Evolutionary conservation across 2,329 filamentous ascomycete species (phyloP), one percentile per base, ranked within the genome.

Genomic region (Aspergillus fijiensis): DNA sequence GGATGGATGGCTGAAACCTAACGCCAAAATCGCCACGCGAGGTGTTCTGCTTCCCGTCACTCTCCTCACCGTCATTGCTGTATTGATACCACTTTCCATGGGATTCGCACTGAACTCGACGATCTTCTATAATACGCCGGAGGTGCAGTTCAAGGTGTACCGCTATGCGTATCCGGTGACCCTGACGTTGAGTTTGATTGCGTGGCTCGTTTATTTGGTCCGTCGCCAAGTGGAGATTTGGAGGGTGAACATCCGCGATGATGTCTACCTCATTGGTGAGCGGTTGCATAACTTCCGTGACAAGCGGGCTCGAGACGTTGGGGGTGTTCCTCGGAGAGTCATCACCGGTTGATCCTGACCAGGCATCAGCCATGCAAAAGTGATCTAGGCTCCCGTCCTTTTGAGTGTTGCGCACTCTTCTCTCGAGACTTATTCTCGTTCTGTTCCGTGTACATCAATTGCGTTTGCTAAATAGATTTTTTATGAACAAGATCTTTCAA

Each of bases 261-360:
- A 99, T 77, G 93, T 96, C 0, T 99, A 99, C 74, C 80, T 99
- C 49, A 95, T 98, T 71, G 95, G 95, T 2, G 94, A 99, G 79
- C 81, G 93, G 61, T 77, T 99, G 70, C 96, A 99, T 78, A 99
- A 99, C 75, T 96, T 97, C 77, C 91, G 92, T 2, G 88, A 89
- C 72, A 77, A 76, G 59, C 71, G 73, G 56, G 72, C 74, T 23
- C 71, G 69, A 52, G 75, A 78, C 64, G 74, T 77, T 11, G 74
- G 39, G 16, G 39, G 75, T 29, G 71, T 74, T 5, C 67, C 75
- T 50, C 70, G 72, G 56, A 71, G 73, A 42, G 71, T 78, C 60
- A 76, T 76, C 51, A 77, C 75, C 4, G 67, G 67, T 25, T 76
- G 61, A 70, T 63, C 27, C 49, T 10, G 35, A 35, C 16, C 12